Percentiles rank a stretch among this genome's conserved stretches.
Conservation (phyloP, 2,329 filamentous ascomycete genomes). For the Neonectria faginata region DNA sequence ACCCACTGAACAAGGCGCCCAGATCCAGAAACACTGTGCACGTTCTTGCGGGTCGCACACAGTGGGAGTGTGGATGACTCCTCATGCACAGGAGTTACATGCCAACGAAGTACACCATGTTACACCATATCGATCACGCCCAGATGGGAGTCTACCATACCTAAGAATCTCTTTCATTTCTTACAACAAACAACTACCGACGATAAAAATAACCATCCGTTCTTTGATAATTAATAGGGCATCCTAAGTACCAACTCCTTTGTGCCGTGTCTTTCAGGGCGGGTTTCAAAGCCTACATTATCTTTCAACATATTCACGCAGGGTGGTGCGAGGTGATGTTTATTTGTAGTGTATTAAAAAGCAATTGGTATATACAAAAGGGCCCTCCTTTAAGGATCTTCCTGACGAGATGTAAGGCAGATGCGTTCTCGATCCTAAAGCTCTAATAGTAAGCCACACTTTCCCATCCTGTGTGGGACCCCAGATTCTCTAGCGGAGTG, state of each 20-base stretch:
- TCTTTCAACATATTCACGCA: not conserved
- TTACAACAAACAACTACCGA: no score
- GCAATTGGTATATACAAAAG: not conserved
- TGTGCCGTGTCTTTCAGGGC: no score
- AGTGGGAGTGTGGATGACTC: not conserved
- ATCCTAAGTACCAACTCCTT: not conserved
- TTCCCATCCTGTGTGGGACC: not conserved
- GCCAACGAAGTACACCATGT: not conserved
- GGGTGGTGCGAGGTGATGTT: not conserved
- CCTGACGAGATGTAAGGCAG: constrained; percentile 7
- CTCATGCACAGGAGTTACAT: not conserved
- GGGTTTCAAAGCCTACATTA: not conserved
- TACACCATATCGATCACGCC: not conserved
- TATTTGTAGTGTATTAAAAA: not conserved
- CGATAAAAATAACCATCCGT: no score
- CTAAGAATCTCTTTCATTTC: no score
- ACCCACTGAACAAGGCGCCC: not conserved
- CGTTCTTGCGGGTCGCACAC: not conserved
- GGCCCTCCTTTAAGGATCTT: not conserved
- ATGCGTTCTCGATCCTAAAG: not conserved
- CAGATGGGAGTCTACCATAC: no score
- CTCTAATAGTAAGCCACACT: not conserved
- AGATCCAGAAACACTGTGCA: constrained; percentile 13
- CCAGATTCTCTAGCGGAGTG: not conserved
- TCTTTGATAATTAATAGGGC: not conserved